phyloP scores from a whole-genome alignment of 1,284 basidiomycete genomes.

The Leccinum griseonigrum region DNA sequence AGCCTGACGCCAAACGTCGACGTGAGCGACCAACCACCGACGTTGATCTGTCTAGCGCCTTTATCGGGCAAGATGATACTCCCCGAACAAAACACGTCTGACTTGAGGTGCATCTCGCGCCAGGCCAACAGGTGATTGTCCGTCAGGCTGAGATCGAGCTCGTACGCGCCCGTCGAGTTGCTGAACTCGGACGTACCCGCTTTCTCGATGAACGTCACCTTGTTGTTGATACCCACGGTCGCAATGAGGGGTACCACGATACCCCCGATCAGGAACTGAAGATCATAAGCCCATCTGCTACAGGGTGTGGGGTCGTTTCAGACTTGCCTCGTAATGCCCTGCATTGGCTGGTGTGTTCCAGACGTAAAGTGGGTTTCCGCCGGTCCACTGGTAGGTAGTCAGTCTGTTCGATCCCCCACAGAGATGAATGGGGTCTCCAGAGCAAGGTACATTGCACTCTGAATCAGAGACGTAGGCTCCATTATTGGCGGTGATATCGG shows the following conservation, averaged over 20 bases:
- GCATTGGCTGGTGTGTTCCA: slow-evolving; percentile 65
- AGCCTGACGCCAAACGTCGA: slow-evolving; percentile 69
- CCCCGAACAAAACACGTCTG: slow-evolving; percentile 77
- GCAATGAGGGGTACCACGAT: slow-evolving; percentile 69
- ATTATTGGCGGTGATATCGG: slow-evolving; percentile 46
- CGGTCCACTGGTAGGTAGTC: slow-evolving; percentile 61
- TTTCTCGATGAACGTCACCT: slow-evolving; percentile 76
- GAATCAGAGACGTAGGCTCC: slow-evolving; percentile 43
- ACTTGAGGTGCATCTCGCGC: slow-evolving; percentile 71
- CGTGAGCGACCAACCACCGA: slow-evolving; percentile 64
- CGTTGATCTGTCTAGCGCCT: slow-evolving; percentile 62
- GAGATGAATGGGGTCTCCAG: slow-evolving; percentile 63
- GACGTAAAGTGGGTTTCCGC: slow-evolving; percentile 48
- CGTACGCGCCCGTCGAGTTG: slow-evolving; percentile 76
- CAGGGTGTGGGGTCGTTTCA: slow-evolving; percentile 13
- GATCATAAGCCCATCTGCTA: background rate
- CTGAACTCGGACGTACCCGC: slow-evolving; percentile 46
- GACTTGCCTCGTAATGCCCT: slow-evolving; percentile 60
- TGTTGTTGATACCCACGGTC: slow-evolving; percentile 74
- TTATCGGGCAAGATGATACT: slow-evolving; percentile 71
- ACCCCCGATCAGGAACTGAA: slow-evolving; percentile 58
- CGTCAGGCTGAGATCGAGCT: slow-evolving; percentile 61
- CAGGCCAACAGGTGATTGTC: slow-evolving; percentile 56
- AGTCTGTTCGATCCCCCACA: slow-evolving; percentile 56
- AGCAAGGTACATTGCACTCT: slow-evolving; percentile 58